Evolutionary conservation across 2,329 filamentous ascomycete species (phyloP), one percentile per base, ranked within the genome.

Genomic region (Endoconidiophora polonica): DNA sequence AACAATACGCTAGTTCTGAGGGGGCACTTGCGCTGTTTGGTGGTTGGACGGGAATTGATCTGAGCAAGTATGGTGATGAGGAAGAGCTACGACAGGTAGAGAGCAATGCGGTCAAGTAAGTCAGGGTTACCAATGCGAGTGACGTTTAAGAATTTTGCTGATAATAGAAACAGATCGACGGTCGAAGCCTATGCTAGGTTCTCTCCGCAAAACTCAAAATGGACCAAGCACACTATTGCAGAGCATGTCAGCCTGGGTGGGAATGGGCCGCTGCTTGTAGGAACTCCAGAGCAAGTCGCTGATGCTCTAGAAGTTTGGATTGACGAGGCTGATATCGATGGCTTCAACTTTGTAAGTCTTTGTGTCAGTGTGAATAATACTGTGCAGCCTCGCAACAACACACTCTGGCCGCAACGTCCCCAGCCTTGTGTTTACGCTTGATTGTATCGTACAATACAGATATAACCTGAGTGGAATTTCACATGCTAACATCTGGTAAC

Each of bases 171-270:
- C 42, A 71, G 67, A 51, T 74, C 71, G 9, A 73, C 70, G 0
- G 71, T 77, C 1, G 71, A 76, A 54, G 72, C 65, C 1, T 73
- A 74, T 57, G 69, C 74, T 7, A 68, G 72, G 42, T 72, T 74
- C 43, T 72, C 74, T 0, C 76, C 77, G 0, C 72, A 68, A 2
- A 73, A 75, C 2, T 66, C 71, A 0, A 83, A 81, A 58, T 86
- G 82, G 82, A 86, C 81, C 1, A 84, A 84, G 60, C 68, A 74
- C 44, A 82, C 77, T 0, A 71, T 86, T 4, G 81, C 78, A 0
- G 71, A 83, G 57, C 76, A 82, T 55, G 73, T 84, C 46, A 76
- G 73, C 40, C 69, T 54, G 3, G 81, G 81, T 3, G 81, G 81
- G 1, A 71, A 83, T 16, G 79, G 80, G 0, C 74, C 79, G 0